Evolutionary conservation across 1,139 yeast species (phyloP).

Genomic region (Pichia inconspicua): DNA sequence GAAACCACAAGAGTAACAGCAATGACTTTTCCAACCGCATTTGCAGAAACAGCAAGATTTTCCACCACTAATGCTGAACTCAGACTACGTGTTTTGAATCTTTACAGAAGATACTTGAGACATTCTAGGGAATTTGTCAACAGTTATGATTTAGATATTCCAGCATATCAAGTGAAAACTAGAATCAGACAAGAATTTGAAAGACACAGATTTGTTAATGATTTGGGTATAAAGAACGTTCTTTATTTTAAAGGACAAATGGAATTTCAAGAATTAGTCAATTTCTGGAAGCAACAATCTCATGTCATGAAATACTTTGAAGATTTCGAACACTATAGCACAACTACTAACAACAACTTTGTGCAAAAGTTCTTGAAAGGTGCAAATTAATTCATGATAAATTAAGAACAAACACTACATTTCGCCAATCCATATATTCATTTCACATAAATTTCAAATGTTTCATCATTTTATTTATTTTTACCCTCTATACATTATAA

Average conservation of each 20-base stretch:
- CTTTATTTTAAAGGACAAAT: slow-evolving; percentile 77
- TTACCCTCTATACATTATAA: background rate
- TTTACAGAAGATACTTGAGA: slow-evolving; percentile 70
- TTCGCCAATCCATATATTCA: slow-evolving; percentile 1
- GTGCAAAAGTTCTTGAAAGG: slow-evolving; percentile 72
- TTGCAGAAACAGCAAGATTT: slow-evolving; percentile 74
- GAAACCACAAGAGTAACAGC: background rate
- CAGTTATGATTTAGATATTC: slow-evolving; percentile 74
- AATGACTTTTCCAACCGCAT: slow-evolving; percentile 47
- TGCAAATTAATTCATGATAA: slow-evolving; percentile 15
- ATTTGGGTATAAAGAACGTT: slow-evolving; percentile 57
- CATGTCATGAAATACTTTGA: slow-evolving; percentile 80
- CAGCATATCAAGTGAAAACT: slow-evolving; percentile 74
- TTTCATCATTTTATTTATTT: background rate
- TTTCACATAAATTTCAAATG: background rate
- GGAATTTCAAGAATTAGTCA: slow-evolving; percentile 84
- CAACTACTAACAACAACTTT: slow-evolving; percentile 45
- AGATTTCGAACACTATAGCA: slow-evolving; percentile 48
- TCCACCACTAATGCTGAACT: slow-evolving; percentile 57
- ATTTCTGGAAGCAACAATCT: slow-evolving; percentile 87
- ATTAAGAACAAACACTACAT: background rate
- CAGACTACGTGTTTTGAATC: slow-evolving; percentile 54
- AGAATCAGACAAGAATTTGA: slow-evolving; percentile 87
- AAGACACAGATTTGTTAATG: slow-evolving; percentile 68
- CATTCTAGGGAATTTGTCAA: slow-evolving; percentile 44